Evolutionary conservation across 805 yeast genomes (phyloP).

Genomic region (Saccharomyces jurei): DNA sequence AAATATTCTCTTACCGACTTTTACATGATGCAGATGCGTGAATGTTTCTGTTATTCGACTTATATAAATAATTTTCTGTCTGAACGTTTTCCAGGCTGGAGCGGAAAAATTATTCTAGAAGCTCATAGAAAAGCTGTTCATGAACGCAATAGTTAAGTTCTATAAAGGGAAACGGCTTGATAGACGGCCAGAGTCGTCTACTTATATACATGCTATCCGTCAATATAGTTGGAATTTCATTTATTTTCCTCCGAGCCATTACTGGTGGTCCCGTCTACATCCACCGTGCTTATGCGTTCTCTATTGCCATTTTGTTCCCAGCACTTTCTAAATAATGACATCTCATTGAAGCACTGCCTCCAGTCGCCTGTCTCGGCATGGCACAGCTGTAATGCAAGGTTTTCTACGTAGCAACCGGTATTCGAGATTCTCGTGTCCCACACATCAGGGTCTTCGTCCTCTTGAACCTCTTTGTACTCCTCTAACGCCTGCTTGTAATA

Average conservation of each 20-base stretch:
- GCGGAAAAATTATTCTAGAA: neutral
- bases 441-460: slow-evolving; percentile 61
- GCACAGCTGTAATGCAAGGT: slow-evolving; percentile 60
- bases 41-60: neutral
- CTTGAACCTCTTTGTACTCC: slow-evolving; percentile 26
- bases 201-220: neutral
- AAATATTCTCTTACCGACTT: too few species aligned
- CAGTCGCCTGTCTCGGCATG: slow-evolving; percentile 79
- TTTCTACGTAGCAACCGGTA: slow-evolving; percentile 72
- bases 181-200: neutral
- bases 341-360: slow-evolving; percentile 64
- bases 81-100: neutral
- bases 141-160: neutral
- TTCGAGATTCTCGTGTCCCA: slow-evolving; percentile 69
- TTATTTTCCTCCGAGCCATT: neutral
- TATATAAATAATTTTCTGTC: neutral
- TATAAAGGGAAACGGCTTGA: neutral
- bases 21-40: neutral
- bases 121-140: neutral
- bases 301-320: slow-evolving; percentile 54
- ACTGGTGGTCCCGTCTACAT: slow-evolving; percentile 7
- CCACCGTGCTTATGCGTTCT: slow-evolving; percentile 34
- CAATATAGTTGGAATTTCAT: neutral
- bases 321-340: slow-evolving; percentile 54
- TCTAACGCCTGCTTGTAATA: slow-evolving; percentile 27